Percentiles rank a stretch among this genome's conserved stretches.
These are phyloP conservation scores for Podaxis sp. DNA, from an alignment of 768 basidiomycete species.

Conservation along the genomic window DNA sequence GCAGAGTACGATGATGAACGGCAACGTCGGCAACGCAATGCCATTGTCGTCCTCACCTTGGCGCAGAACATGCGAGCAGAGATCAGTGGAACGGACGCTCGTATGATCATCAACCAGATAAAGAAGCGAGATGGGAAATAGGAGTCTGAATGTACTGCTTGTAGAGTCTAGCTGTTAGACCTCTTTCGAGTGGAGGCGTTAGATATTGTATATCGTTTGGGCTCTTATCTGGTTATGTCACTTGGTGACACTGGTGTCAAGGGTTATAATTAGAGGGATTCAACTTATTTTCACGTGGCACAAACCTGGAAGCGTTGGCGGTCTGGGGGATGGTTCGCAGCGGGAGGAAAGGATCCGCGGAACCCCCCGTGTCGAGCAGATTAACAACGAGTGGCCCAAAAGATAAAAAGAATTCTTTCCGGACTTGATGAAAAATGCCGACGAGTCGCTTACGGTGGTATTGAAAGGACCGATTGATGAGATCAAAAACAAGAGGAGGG, in stretches of 20 bases:
- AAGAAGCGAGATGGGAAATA: constrained; percentile 25
- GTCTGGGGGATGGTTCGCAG: constrained; percentile 5
- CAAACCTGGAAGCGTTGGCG: constrained; percentile 8
- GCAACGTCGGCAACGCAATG: constrained; percentile 40
- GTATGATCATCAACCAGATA: constrained; percentile 7
- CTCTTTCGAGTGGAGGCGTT: constrained; percentile 4
- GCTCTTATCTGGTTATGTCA: background rate
- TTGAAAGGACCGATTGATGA: constrained; percentile 29
- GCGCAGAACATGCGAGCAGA: constrained; percentile 15
- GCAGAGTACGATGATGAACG: constrained; percentile 47
- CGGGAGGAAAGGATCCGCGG: constrained; percentile 28
- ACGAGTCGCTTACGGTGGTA: constrained; percentile 24
- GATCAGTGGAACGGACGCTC: constrained; percentile 9
- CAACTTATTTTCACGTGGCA: constrained; percentile 25
- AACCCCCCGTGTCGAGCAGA: constrained; percentile 4
- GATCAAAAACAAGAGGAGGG: constrained; percentile 30
- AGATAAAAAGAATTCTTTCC: constrained; percentile 20
- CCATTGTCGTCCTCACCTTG: constrained; percentile 35
- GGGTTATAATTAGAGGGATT: constrained; percentile 12
- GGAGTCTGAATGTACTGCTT: background rate
- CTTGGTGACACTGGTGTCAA: background rate
- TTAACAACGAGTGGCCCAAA: background rate
- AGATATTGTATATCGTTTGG: constrained; percentile 6
- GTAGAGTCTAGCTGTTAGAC: background rate
- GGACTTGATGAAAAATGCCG: constrained; percentile 34